Evolutionary conservation across 495 filamentous ascomycete genomes (phyloP).

Genomic region (Aeminium ludgeri): DNA sequence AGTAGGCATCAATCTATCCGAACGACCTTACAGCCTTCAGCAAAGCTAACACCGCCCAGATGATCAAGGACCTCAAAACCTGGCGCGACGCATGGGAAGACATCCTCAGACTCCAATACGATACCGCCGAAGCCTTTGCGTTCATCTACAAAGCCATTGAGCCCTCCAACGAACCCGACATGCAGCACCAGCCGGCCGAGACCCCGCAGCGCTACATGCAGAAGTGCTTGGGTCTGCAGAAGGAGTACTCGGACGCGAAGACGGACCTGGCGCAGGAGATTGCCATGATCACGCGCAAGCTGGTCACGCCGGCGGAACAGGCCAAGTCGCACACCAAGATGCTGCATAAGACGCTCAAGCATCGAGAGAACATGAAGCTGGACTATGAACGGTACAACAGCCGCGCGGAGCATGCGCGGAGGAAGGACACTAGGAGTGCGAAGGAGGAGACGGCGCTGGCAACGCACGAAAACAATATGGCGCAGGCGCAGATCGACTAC

Average conservation of each 20-base stretch:
- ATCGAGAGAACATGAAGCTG: constrained; percentile 72
- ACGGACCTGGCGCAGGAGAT: constrained; percentile 62
- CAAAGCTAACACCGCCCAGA: constrained; percentile 31
- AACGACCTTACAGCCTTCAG: not conserved
- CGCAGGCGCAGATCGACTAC: constrained; percentile 44
- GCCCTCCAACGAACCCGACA: constrained; percentile 2
- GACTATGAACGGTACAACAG: constrained; percentile 75
- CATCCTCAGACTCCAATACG: constrained; percentile 54
- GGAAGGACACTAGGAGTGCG: constrained; percentile 55
- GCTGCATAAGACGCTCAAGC: constrained; percentile 82
- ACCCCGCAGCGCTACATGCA: constrained; percentile 50
- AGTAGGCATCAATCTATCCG: constrained; percentile 28
- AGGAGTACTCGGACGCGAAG: constrained; percentile 57
- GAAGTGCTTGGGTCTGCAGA: constrained; percentile 48
- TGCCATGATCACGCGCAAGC: constrained; percentile 48
- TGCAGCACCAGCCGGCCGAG: constrained; percentile 24
- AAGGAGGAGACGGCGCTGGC: constrained; percentile 60
- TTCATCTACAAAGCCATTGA: constrained; percentile 65
- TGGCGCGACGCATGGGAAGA: constrained; percentile 79
- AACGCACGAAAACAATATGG: constrained; percentile 65
- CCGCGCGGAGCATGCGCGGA: constrained; percentile 49
- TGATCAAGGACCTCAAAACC: constrained; percentile 61
- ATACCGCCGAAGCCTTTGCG: constrained; percentile 55
- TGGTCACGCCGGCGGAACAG: constrained; percentile 55
- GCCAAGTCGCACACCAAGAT: constrained; percentile 57